Evolutionary conservation across 768 basidiomycete species (phyloP).

Genomic region (Leccinum truebloodii): DNA sequence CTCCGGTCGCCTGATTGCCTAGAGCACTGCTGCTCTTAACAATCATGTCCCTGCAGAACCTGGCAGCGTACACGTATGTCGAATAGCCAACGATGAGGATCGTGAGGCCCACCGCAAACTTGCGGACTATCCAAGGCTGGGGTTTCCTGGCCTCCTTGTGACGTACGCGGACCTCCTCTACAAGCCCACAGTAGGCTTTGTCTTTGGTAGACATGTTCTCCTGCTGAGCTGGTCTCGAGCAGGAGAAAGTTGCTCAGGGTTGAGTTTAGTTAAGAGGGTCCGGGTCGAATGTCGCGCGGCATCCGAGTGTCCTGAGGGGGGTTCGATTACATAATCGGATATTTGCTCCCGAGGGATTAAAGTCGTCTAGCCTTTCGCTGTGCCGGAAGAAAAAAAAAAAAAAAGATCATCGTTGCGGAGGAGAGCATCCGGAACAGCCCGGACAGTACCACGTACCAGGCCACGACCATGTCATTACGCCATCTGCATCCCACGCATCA

Average conservation of each 20-base stretch:
- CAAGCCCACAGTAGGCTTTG: constrained; percentile 48
- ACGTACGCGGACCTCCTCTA: constrained; percentile 48
- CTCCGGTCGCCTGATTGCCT: constrained; percentile 54
- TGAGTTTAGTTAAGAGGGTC: constrained; percentile 7
- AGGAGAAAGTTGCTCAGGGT: not conserved
- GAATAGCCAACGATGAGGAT: constrained; percentile 65
- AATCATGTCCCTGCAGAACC: constrained; percentile 75
- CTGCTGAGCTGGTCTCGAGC: not conserved
- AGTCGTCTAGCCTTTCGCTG: not conserved
- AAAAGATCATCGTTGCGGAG: not conserved
- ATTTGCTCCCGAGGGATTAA: not conserved
- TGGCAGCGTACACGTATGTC: constrained; percentile 75
- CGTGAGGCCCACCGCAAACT: constrained; percentile 63
- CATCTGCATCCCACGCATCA: constrained; percentile 24
- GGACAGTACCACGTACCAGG: not conserved
- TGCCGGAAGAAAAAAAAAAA: not conserved
- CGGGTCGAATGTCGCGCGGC: constrained; percentile 12
- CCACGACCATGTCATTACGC: constrained; percentile 16
- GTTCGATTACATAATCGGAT: constrained; percentile 24
- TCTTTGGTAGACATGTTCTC: constrained; percentile 18
- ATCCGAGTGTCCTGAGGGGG: constrained; percentile 10
- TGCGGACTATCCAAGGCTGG: constrained; percentile 75
- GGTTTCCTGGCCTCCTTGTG: constrained; percentile 44
- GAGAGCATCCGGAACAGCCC: not conserved
- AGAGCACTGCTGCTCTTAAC: constrained; percentile 41